Evolutionary conservation across 306 rosid genomes (phyloP), one percentile per base, ranked within the genome.

Genomic region (Luffa acutangula): DNA sequence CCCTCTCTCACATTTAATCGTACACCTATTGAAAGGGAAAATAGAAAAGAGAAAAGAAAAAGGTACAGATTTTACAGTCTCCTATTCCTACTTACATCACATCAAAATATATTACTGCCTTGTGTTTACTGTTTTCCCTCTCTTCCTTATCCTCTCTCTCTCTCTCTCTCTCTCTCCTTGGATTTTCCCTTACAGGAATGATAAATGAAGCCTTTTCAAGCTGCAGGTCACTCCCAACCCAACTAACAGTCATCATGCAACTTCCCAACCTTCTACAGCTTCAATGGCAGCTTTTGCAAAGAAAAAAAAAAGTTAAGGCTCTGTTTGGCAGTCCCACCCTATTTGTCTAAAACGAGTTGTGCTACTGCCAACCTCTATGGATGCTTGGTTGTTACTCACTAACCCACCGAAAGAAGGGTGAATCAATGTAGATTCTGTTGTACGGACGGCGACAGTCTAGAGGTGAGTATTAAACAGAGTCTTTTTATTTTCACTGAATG

Each of bases 211-310:
- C 56, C 56, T 70, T 70, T 70, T 25, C 39, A 70, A 70, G 57
- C 76, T 70, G 76, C 76, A 70, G 76, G 76, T 70, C 76, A 70
- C 76, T 70, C 52, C 75, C 75, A 64, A 64, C 74, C 74, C 74
- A 70, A 12, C 57, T 70, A 45, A 70, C 76, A 70, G 54, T 45
- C 76, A 70, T 70, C 34, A 70, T 70, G 76, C n/a, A 70, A 70
- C 76, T 20, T 39, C 69, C 34, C 76, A 70, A 70, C 57, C 76
- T 45, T 45, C 76, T 45, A 70, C 76, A 70, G 76, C 76, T 70
- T 70, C 56, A 70, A 20, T 21, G 76, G 56, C 76, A 70, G 76
- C 76, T 45, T 70, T 45, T 70, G 18, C 56, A 5, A 45, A 34
- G 13, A 14, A 64, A 36, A 36, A 14, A 49, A 7, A 25, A 15